Conservation (phyloP, 2,329 filamentous ascomycete species). For the Parascedosporium putredinis region DNA sequence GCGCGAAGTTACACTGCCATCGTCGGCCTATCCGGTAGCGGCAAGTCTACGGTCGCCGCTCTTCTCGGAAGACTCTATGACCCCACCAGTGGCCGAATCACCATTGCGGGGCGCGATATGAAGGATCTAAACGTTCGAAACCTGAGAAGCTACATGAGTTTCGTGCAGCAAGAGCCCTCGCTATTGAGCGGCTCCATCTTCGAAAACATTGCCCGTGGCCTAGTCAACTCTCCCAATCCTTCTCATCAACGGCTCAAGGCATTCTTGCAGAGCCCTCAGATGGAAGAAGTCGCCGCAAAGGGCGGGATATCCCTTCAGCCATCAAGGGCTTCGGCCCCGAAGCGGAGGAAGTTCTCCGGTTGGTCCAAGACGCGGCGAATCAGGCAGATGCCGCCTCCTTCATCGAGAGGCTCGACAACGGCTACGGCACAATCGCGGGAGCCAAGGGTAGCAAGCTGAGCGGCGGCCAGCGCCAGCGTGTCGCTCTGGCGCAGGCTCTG, state of each 20-base stretch:
- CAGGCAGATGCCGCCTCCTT: not conserved
- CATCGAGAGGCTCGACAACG: not conserved
- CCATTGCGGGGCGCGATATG: slow-evolving; percentile 15
- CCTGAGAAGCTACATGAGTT: not conserved
- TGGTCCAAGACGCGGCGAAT: not conserved
- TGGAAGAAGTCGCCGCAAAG: not conserved
- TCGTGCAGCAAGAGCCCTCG: not conserved
- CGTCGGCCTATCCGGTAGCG: slow-evolving; percentile 8
- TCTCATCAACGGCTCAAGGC: not conserved
- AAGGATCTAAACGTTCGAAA: not conserved
- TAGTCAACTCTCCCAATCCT: not conserved
- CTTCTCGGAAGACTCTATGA: slow-evolving; percentile 8
- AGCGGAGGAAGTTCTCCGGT: not conserved
- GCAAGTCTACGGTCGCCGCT: slow-evolving; percentile 9
- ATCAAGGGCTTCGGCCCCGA: not conserved
- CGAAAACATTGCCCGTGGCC: not conserved
- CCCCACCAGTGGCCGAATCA: slow-evolving; percentile 2
- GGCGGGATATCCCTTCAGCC: not conserved
- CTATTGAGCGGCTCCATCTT: not conserved
- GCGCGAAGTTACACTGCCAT: slow-evolving; percentile 6
- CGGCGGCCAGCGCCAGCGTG: not conserved
- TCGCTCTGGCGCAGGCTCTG: not conserved
- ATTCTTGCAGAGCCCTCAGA: not conserved
- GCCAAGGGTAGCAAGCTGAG: not conserved
- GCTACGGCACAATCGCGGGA: not conserved